phyloP scores from a whole-genome alignment of 768 basidiomycete species.

The Mycena capillaripes region DNA sequence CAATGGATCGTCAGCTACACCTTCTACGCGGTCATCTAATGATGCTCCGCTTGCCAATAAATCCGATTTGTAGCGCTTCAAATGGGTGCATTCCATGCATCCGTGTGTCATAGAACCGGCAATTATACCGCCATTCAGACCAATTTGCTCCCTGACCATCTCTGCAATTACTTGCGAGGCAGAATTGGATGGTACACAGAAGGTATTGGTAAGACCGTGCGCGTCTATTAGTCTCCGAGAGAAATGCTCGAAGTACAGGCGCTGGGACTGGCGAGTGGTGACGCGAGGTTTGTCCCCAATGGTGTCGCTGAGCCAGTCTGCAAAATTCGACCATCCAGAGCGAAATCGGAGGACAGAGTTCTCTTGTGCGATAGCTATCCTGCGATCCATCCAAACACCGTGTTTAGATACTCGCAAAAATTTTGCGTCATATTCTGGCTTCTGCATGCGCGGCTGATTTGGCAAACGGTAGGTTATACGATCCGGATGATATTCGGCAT shows the following conservation, averaged over 20 bases:
- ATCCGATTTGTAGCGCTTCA: neutral
- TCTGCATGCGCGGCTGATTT: neutral
- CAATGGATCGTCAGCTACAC: no score
- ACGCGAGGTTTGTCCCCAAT: conserved; percentile 4
- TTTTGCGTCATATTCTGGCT: neutral
- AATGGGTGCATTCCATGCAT: neutral
- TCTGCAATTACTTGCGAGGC: neutral
- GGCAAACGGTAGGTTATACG: neutral
- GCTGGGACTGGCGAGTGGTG: conserved; percentile 41
- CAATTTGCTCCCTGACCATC: neutral
- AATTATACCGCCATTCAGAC: neutral
- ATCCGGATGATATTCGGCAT: neutral
- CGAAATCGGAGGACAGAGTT: neutral
- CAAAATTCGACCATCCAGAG: neutral
- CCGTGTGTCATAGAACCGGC: neutral
- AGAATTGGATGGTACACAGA: conserved; percentile 32
- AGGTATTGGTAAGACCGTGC: conserved; percentile 18
- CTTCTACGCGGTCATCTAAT: neutral
- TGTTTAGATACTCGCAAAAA: neutral
- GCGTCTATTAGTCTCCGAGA: conserved; percentile 36
- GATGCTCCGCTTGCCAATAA: neutral
- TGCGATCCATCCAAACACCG: neutral
- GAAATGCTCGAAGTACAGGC: conserved; percentile 46
- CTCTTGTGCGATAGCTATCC: neutral
- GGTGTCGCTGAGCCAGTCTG: neutral